Percentiles rank a stretch among this genome's conserved stretches.
phyloP scores from a whole-genome alignment of 352 stramenopile genomes.

The Globisporangium okanoganense region DNA sequence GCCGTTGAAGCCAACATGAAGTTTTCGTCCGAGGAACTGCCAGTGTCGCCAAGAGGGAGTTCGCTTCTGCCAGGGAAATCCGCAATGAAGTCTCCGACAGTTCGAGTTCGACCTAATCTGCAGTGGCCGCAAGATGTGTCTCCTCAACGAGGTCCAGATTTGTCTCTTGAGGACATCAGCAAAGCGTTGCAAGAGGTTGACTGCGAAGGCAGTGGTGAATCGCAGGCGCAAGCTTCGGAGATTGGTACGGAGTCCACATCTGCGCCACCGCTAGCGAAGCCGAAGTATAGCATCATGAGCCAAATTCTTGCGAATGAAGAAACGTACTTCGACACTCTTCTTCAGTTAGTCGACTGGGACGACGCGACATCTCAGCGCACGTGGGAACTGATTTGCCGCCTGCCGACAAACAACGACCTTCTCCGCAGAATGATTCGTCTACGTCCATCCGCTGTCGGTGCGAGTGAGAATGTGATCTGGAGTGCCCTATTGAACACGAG shows the following conservation, averaged over 20 bases:
- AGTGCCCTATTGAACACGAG: constrained; percentile 33
- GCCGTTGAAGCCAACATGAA: not conserved
- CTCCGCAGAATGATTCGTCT: constrained; percentile 66
- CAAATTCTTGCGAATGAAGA: constrained; percentile 59
- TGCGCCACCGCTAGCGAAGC: not conserved
- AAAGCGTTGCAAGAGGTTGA: constrained; percentile 18
- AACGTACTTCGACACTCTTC: constrained; percentile 47
- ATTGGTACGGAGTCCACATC: not conserved
- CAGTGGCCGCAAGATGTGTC: constrained; percentile 34
- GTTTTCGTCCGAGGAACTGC: not conserved
- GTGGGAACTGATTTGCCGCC: constrained; percentile 67
- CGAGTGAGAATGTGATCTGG: constrained; percentile 34
- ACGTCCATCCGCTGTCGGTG: constrained; percentile 13
- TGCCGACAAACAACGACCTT: constrained; percentile 66
- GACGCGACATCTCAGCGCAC: constrained; percentile 50
- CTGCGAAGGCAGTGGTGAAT: not conserved
- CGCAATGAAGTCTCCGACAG: constrained; percentile 35
- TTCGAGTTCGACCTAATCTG: constrained; percentile 36
- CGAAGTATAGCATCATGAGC: constrained; percentile 34
- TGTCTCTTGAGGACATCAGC: constrained; percentile 28
- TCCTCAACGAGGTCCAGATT: constrained; percentile 43
- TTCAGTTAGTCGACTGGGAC: constrained; percentile 55
- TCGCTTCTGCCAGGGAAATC: constrained; percentile 13
- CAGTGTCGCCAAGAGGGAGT: not conserved
- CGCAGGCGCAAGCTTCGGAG: not conserved